Evolutionary conservation across 345 rosid species (phyloP), one percentile per base, ranked within the genome.

Genomic region (Barbarea vulgaris): DNA sequence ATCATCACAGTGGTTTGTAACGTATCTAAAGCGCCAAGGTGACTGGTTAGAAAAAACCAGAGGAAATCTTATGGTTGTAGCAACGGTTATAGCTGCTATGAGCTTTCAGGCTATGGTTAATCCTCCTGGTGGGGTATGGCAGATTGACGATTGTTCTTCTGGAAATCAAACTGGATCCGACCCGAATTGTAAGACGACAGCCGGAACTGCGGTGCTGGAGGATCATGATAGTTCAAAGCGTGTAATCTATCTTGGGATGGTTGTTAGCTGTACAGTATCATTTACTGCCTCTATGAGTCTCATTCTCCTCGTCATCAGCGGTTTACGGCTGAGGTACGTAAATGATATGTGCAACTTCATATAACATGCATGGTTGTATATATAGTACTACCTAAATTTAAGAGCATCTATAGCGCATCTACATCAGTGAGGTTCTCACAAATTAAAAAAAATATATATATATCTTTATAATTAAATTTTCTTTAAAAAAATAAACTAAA

Each of bases 61-160:
- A 14, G 67, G 68, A 3, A 60, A 59, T 18, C 24, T 71, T 5
- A 22, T 71, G 50, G 59, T 60, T 47, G 59, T 46, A 5, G 75
- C 75, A 5, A 33, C 68, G 4, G 68, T 71, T 2, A 46, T 71
- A 53, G 33, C 58, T 22, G 39, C 75, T 2, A 71, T 60, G 68
- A 48, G 75, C 24, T 48, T 48, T 18, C 67, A 48, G 10, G 50
- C 60, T 13, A 36, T 50, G 47, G 28, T 59, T 1, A 71, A 21
- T 22, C 75, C 59, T 19, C 67, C 75, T 8, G 68, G 75, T 22
- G 68, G 75, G 1, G 67, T 59, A 1, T 71, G 75, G 67, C 59
- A 59, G 3, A 36, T 3, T 17, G 52, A 34, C 9, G 3, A 36
- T 0, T 68, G 72, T 50, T 25, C 59, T 9, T n/a, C n/a, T 0